phyloP scores from a whole-genome alignment of 306 rosid species.

The Inga oerstediana region DNA sequence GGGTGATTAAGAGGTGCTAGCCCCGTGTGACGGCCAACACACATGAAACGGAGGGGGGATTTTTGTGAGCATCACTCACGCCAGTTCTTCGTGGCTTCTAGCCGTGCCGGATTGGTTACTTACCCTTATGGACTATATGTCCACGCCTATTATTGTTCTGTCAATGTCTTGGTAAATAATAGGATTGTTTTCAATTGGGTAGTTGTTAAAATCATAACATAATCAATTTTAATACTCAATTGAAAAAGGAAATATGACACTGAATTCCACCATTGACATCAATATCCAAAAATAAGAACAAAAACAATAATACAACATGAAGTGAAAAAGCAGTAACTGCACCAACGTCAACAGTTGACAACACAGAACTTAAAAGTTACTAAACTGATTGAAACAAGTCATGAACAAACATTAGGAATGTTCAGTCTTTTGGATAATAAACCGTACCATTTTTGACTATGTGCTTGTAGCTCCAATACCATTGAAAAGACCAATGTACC shows the following conservation, averaged over 20 bases:
- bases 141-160: too few relatives aligned
- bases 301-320: neutral
- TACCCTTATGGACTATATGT: too few relatives aligned
- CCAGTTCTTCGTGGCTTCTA: too few relatives aligned
- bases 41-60: too few relatives aligned
- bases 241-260: neutral
- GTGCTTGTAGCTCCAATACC: constrained; percentile 88
- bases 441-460: constrained; percentile 86
- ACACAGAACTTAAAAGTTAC: neutral
- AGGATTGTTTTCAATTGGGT: too few relatives aligned
- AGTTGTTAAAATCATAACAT: neutral
- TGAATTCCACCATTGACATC: neutral
- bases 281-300: neutral
- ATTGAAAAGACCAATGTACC: constrained; percentile 93
- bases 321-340: neutral
- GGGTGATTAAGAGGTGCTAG: too few relatives aligned
- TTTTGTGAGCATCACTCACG: too few relatives aligned
- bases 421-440: neutral
- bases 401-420: neutral
- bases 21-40: too few relatives aligned
- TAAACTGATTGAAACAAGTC: neutral
- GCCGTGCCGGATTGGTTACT: too few relatives aligned
- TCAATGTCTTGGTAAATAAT: too few relatives aligned
- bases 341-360: neutral
- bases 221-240: neutral